Evolutionary conservation across 257 asterid species (phyloP).

Genomic region (Nicotiana noctiflora): DNA sequence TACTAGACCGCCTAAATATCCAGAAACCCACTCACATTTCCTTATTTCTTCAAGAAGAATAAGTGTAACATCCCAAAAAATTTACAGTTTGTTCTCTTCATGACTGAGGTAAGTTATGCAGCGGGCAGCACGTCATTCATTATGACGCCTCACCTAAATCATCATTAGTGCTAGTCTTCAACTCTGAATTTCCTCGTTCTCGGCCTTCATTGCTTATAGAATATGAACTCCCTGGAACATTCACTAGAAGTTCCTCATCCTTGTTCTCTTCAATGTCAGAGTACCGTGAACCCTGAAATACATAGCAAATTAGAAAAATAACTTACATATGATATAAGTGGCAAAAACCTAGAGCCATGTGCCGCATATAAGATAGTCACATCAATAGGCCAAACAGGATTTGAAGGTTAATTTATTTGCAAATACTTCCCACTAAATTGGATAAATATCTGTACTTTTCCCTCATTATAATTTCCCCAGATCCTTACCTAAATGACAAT

Average conservation of each 20-base stretch:
- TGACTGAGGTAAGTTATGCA: background rate
- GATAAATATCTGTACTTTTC: background rate
- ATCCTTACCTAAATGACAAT: background rate
- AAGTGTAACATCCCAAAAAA: background rate
- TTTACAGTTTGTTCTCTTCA: background rate
- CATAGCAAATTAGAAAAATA: background rate
- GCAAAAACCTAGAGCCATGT: background rate
- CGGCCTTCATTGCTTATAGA: slow-evolving; percentile 26
- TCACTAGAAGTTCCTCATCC: slow-evolving; percentile 53
- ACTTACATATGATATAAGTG: slow-evolving; percentile 6
- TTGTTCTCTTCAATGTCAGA: slow-evolving; percentile 16
- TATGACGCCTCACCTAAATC: background rate
- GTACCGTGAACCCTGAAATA: slow-evolving; percentile 28
- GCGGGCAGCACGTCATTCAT: background rate
- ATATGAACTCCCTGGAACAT: slow-evolving; percentile 94
- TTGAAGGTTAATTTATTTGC: background rate
- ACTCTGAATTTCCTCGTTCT: slow-evolving; percentile 4
- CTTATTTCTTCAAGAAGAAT: background rate
- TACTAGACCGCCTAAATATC: background rate
- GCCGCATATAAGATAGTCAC: background rate
- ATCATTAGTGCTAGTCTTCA: background rate
- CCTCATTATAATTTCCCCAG: background rate
- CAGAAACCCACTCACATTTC: background rate
- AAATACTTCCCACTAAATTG: background rate
- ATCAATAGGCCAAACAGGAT: background rate